Base-by-base conservation (phyloP, 148 eudicot genomes). In the Beta vulgaris region DNA sequence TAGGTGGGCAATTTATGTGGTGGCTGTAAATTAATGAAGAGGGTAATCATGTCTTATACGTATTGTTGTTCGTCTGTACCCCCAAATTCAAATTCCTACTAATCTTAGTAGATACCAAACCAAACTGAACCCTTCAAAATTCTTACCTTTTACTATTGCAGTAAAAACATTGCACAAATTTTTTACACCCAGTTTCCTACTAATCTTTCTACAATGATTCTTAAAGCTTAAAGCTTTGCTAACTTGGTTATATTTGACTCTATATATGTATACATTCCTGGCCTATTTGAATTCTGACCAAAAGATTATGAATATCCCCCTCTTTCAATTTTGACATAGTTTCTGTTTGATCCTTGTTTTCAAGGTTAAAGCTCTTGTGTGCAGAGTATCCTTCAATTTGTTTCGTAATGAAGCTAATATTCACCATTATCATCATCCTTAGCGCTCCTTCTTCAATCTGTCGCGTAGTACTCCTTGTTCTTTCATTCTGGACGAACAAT, bases 401-500 rank as follows among this genome's bases (percentile, higher is more conserved):
- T 44, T 14, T 69, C 8, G 39, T 26, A 69, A 13, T 15, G 16
- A 42, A 15, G 62, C 54, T 70, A 35, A 51, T 23, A 10, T 3
- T 49, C 55, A 18, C 6, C 21, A 3, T 9, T 10, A 26, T 16
- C 23, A 44, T 39, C 15, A 55, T 34, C 16, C n/a, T n/a, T n/a
- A n/a, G n/a, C n/a, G n/a, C n/a, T n/a, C n/a, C n/a, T 16, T 51
- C 26, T 71, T 44, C 19, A 36, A 8, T 71, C 29, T 63, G 43
- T 19, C 55, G 55, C 44, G 19, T 42, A 46, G 13, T 3, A 4
- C 18, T n/a, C 18, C 42, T 14, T 44, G 21, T 18, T 28, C 69
- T 34, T 53, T 72, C 70, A 71, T 63, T 61, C 65, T 26, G 60
- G 76, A 76, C 63, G 76, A 55, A 66, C 18, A 16, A 23, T 54